Conservation (phyloP, 148 eudicot species). For the Mesembryanthemum crystallinum region DNA sequence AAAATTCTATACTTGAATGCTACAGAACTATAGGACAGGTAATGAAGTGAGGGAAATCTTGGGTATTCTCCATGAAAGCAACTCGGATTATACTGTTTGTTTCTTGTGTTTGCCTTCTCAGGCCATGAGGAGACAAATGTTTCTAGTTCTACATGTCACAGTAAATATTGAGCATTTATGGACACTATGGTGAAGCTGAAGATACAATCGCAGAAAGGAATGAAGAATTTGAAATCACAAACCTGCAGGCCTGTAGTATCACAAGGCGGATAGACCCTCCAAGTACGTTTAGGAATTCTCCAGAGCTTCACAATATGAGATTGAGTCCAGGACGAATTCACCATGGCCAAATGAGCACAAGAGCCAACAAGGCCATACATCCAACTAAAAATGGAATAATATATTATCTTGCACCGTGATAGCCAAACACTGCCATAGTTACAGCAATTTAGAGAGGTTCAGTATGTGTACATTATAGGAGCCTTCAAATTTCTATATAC, state of each 20-base stretch:
- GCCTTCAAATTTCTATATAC: no score
- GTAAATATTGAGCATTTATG: neutral
- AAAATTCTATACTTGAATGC: neutral
- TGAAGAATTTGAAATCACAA: conserved; percentile 15
- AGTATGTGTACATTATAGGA: neutral
- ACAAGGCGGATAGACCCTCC: conserved; percentile 92
- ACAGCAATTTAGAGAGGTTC: conserved; percentile 12
- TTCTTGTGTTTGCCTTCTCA: neutral
- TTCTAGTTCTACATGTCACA: neutral
- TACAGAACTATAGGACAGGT: neutral
- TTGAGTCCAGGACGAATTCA: conserved; percentile 94
- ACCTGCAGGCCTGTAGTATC: conserved; percentile 96
- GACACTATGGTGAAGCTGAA: neutral
- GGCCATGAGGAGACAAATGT: neutral
- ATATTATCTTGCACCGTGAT: conserved; percentile 76
- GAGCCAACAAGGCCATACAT: conserved; percentile 94
- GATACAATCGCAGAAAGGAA: neutral
- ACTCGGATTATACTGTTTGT: neutral
- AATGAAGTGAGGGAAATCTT: neutral
- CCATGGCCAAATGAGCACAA: conserved; percentile 84
- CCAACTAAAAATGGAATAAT: conserved; percentile 79
- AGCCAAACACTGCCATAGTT: conserved; percentile 59
- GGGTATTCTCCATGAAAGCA: neutral
- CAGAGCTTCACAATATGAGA: conserved; percentile 86
- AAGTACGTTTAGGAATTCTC: conserved; percentile 68